Evolutionary conservation across 2,329 filamentous ascomycete genomes (phyloP).

Genomic region (Colletotrichum acutatum): DNA sequence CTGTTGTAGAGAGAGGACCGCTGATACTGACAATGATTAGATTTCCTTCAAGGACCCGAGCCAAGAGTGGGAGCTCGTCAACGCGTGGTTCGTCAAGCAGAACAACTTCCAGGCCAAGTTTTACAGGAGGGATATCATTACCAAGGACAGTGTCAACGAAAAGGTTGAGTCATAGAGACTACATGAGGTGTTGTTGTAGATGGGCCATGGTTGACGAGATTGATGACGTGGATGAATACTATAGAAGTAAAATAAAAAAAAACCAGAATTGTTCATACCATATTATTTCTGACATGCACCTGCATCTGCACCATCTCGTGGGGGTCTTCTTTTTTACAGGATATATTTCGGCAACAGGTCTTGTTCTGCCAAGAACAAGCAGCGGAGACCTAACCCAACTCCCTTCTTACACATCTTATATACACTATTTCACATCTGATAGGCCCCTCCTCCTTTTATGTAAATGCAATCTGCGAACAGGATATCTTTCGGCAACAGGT

Average conservation of each 20-base stretch:
- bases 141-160: slow-evolving; percentile 40
- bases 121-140: slow-evolving; percentile 54
- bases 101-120: slow-evolving; percentile 63
- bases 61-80: slow-evolving; percentile 68
- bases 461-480: slow-evolving; percentile 2
- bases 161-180: slow-evolving; percentile 4
- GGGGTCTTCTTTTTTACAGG: neutral
- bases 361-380: neutral
- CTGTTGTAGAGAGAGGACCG: neutral
- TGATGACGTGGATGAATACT: slow-evolving; percentile 6
- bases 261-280: neutral
- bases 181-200: neutral
- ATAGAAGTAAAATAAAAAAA: slow-evolving; percentile 1
- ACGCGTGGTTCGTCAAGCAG: slow-evolving; percentile 74
- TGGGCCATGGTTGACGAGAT: neutral
- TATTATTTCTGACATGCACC: neutral
- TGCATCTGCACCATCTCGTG: neutral
- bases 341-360: neutral
- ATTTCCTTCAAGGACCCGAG: slow-evolving; percentile 64
- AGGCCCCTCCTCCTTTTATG: neutral
- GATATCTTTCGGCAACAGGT: slow-evolving; percentile 18
- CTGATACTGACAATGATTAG: slow-evolving; percentile 44
- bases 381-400: neutral
- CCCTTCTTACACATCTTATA: neutral
- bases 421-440: neutral